phyloP scores from a whole-genome alignment of 2,329 filamentous ascomycete genomes.

The Fusarium mangiferae region DNA sequence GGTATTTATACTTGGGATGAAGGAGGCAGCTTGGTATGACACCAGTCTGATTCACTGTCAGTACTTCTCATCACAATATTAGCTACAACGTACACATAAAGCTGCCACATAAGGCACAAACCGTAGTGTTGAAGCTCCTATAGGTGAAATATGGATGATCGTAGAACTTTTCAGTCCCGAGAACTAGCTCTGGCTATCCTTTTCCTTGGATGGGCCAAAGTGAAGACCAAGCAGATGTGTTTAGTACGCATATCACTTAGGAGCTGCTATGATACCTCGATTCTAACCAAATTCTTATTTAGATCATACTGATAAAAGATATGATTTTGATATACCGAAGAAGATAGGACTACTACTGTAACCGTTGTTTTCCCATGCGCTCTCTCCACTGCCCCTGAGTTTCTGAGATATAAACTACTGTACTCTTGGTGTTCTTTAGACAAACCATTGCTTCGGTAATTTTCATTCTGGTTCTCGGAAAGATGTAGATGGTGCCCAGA shows the following conservation, averaged over 20 bases:
- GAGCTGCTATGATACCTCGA: background rate
- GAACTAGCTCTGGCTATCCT: no score
- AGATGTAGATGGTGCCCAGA: background rate
- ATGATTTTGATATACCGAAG: no score
- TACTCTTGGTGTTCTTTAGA: background rate
- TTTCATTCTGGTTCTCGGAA: no score
- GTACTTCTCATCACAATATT: accelerated
- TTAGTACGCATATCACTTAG: background rate
- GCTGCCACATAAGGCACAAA: background rate
- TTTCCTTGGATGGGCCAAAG: background rate
- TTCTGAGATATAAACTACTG: no score
- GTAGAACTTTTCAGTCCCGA: background rate
- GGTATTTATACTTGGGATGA: background rate
- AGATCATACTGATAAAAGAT: background rate
- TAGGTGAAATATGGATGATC: background rate
- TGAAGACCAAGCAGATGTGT: background rate
- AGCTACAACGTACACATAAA: accelerated
- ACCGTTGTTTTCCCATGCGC: background rate
- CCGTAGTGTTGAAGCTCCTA: accelerated
- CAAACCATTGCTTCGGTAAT: background rate
- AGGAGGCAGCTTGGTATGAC: background rate
- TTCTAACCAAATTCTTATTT: background rate
- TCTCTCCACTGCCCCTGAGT: background rate
- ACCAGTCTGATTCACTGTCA: background rate
- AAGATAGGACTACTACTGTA: no score